Evolutionary conservation across 495 filamentous ascomycete genomes (phyloP), one percentile per base, ranked within the genome.

Genomic region (Aspergillus carlsbadensis): DNA sequence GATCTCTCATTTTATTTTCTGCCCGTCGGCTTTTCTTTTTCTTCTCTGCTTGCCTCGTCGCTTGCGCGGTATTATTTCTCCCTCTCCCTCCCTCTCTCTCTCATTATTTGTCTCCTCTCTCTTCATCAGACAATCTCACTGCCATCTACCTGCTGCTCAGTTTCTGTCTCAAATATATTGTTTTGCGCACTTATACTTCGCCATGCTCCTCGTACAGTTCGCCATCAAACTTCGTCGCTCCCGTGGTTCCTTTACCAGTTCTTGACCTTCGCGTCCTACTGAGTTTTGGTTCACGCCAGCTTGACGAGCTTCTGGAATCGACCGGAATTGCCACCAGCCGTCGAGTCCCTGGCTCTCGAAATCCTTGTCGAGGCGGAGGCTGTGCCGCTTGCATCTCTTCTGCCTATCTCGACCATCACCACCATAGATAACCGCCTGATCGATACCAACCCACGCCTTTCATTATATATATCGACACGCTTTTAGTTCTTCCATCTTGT

Each of bases 1-100:
- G 59, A 65, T 62, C 47, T 43, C 41, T 50, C 47, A 39, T 50
- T 50, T 50, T 15, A 36, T 49, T 49, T 36, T 33, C 15, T 14
- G n/a, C 21, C n/a, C 2, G 14, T 20, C 55, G 15, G 54, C 46
- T 44, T 24, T 42, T 20, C 54, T 59, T 52, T 40, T 65, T 60
- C 56, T 34, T 41, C 31, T 42, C 56, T 52, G 44, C 43, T 57
- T 53, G 26, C 26, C 26, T 29, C 48, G 42, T 53, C 24, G 45
- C 18, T 37, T 43, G 37, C 39, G n/a, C n/a, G n/a, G n/a, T n/a
- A n/a, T n/a, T n/a, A n/a, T n/a, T n/a, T 51, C 31, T 47, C 17
- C n/a, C 26, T 21, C 18, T 26, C 41, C 56, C 37, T 63, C 31
- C 50, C 40, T 52, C 20, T 54, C 40, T 29, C 22, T 37, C 59